A percentile compares a stretch with the other conserved stretches of the same genome.
Evolutionary conservation across 352 stramenopile genomes (phyloP).

Genomic region (Globisporangium nodosum): DNA sequence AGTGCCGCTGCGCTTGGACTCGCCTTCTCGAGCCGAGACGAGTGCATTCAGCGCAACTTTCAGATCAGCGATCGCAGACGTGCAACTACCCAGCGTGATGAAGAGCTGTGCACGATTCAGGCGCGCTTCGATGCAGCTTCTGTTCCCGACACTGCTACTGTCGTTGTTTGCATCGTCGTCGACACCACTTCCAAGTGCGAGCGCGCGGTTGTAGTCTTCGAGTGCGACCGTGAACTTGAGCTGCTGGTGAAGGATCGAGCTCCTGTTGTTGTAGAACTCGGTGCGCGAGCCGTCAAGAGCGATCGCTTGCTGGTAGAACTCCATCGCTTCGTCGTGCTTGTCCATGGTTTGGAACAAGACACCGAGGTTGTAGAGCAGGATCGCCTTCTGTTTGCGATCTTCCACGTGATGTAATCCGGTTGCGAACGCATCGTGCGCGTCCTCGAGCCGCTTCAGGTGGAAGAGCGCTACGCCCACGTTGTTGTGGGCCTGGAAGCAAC

Average conservation of each 20-base stretch:
- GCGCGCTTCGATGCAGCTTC: conserved; percentile 25
- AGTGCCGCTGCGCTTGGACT: background rate
- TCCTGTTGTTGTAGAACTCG: conserved; percentile 58
- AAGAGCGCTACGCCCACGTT: conserved; percentile 46
- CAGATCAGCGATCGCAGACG: conserved; percentile 31
- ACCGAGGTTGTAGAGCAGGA: conserved; percentile 47
- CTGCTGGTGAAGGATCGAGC: conserved; percentile 45
- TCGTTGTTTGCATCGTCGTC: background rate
- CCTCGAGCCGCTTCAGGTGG: conserved; percentile 34
- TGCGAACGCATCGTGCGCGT: conserved; percentile 38
- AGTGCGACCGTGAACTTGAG: conserved; percentile 43
- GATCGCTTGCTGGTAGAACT: conserved; percentile 53
- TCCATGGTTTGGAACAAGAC: conserved; percentile 32
- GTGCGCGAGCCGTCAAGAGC: conserved; percentile 25
- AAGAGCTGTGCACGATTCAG: conserved; percentile 55
- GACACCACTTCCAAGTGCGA: conserved; percentile 13
- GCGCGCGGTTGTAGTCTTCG: conserved; percentile 45
- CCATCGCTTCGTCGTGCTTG: conserved; percentile 34
- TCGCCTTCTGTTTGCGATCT: conserved; percentile 17
- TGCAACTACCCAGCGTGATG: conserved; percentile 45
- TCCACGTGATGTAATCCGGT: conserved; percentile 26
- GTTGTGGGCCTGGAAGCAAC: conserved; percentile 32
- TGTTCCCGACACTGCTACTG: background rate
- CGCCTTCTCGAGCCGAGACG: background rate
- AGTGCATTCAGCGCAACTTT: conserved; percentile 13